Evolutionary conservation across 2,329 filamentous ascomycete genomes (phyloP), one percentile per base, ranked within the genome.

Genomic region (Epicoccum nigrum): DNA sequence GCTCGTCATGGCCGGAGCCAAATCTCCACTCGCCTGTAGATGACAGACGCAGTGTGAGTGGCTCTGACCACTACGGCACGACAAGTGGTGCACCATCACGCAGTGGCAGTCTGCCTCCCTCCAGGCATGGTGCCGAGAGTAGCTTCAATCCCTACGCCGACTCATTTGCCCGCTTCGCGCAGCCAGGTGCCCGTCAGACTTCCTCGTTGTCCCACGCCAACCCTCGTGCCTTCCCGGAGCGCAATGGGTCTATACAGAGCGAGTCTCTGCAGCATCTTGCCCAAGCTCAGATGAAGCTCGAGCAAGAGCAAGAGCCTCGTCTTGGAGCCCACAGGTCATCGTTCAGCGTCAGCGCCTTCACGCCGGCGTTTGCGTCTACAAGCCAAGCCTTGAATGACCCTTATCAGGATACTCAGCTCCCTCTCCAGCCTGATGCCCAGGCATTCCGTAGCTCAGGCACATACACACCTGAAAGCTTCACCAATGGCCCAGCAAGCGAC

Each of bases 71-170:
- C 62, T 76, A 79, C 55, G 71, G 67, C 27, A 64, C 75, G 13
- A 69, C 70, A 1, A 79, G 78, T 39, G 74, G 74, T 39, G 72
- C 76, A 15, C 68, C 75, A 3, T 80, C 82, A n/a, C 77, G 82
- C 53, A 83, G 84, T 51, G 72, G 76, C 33, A 84, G 78, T 66
- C 72, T 83, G 38, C 82, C 84, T 35, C 78, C 83, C 2, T 84
- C 84, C 28, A 78, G 81, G 39, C 79, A 83, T 47, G 73, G 76
- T 9, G 73, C 73, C 13, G 73, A 79, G 37, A 68, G 70, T 19
- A 56, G 69, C 5, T 75, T 70, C 41, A 56, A 61, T n/a, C 65
- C 70, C 31, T 55, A 57, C 13, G 35, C 56, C 7, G 69, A 74
- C 25, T 55, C 57, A 1, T 71, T 64, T 34, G 47, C 67, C 16